Evolutionary conservation across 176 grass and related monocot species (phyloP).

Genomic region (Phragmites australis): DNA sequence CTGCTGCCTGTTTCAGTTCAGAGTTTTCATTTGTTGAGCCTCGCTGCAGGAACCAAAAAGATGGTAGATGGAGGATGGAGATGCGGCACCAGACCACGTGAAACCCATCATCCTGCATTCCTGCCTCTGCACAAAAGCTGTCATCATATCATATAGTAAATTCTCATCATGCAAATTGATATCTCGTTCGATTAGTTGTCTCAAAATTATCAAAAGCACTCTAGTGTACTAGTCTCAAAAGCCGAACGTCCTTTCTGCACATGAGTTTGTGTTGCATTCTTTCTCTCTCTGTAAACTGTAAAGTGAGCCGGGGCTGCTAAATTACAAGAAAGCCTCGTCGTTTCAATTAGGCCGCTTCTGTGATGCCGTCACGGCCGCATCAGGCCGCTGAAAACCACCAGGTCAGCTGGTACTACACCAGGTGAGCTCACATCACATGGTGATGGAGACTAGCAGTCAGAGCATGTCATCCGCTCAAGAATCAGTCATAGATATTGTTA

Average conservation of each 20-base stretch:
- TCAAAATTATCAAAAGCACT: not conserved
- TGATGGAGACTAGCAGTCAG: not conserved
- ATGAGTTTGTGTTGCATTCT: no score
- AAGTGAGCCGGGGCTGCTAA: not conserved
- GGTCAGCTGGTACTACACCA: not conserved
- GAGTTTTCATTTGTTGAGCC: not conserved
- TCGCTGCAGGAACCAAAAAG: not conserved
- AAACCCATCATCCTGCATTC: conserved; percentile 13
- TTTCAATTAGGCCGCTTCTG: not conserved
- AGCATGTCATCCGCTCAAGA: not conserved
- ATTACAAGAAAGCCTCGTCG: not conserved
- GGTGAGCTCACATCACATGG: not conserved
- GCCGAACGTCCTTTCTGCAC: not conserved
- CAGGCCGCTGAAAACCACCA: not conserved
- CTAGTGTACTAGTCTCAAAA: not conserved
- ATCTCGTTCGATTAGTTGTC: not conserved
- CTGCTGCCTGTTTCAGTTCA: no score
- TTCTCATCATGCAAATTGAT: no score
- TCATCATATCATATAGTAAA: not conserved
- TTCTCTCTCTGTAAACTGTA: conserved; percentile 9
- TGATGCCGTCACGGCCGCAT: conserved; percentile 12
- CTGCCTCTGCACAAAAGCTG: conserved; percentile 13
- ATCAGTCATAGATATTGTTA: not conserved
- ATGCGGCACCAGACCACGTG: conserved; percentile 4
- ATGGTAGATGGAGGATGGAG: no score